Percentiles rank a stretch among this genome's conserved stretches.
phyloP scores from a whole-genome alignment of 2,329 filamentous ascomycete genomes.

The Arthrobotrys pseudoclavata region DNA sequence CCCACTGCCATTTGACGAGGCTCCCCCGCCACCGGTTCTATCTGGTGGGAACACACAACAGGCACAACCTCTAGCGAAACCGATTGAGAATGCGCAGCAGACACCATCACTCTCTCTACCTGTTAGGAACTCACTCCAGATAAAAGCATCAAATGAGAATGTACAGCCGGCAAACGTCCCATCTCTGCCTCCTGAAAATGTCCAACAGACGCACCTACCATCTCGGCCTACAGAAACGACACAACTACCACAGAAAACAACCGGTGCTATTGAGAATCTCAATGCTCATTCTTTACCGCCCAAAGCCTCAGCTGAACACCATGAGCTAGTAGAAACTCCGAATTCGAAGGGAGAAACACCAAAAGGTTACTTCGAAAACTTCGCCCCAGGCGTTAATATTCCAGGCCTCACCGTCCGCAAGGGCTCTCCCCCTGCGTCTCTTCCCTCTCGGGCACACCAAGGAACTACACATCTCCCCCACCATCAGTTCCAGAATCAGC shows the following conservation, averaged over 20 bases:
- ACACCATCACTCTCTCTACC: neutral
- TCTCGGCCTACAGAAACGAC: constrained; percentile 4
- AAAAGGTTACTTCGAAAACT: constrained; percentile 44
- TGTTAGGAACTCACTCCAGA: neutral
- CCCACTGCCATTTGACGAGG: neutral
- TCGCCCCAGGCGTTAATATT: constrained; percentile 23
- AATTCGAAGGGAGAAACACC: constrained; percentile 4
- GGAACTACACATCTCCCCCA: neutral
- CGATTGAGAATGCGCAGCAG: constrained; percentile 10
- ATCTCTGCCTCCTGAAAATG: constrained; percentile 3
- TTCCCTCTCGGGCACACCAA: constrained; percentile 3
- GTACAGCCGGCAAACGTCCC: neutral
- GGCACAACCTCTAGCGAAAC: neutral
- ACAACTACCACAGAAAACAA: neutral
- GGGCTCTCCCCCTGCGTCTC: constrained; percentile 15
- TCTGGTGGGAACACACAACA: neutral
- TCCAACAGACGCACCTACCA: neutral
- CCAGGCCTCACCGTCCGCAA: constrained; percentile 43
- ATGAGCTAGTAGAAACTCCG: neutral
- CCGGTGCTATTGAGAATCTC: neutral
- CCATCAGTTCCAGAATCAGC: constrained; percentile 37
- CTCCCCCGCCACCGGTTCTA: neutral
- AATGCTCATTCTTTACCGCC: neutral
- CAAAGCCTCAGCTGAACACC: neutral
- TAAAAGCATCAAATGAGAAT: constrained; percentile 7